Evolutionary conservation across 2,329 filamentous ascomycete genomes (phyloP).

Genomic region (Aspergillus chevalieri): DNA sequence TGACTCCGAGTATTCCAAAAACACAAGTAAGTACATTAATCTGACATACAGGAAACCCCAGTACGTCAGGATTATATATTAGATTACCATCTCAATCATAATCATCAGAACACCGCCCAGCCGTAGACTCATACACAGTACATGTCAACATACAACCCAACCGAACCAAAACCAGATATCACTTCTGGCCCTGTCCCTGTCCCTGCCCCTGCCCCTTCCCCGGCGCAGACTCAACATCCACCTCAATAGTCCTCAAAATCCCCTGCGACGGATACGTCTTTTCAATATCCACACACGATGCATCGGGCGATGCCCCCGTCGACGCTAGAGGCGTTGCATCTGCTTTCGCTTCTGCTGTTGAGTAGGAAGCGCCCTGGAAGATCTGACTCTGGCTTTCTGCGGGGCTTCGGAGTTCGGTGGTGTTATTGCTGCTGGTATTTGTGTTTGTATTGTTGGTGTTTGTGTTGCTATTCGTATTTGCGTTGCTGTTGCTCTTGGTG

Average conservation of each 20-base stretch:
- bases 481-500: no score
- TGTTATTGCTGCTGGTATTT: neutral
- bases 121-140: no score
- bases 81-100: no score
- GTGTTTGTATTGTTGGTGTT: no score
- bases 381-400: slow-evolving; percentile 5
- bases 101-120: no score
- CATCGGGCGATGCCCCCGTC: slow-evolving; percentile 1
- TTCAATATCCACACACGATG: neutral
- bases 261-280: slow-evolving; percentile 1
- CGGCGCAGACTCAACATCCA: slow-evolving; percentile 16
- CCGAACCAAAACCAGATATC: neutral
- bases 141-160: no score
- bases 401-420: slow-evolving; percentile 3
- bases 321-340: neutral
- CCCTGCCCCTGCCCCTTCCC: neutral
- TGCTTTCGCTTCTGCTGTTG: slow-evolving; percentile 8
- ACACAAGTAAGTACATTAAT: no score
- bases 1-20: no score
- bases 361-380: slow-evolving; percentile 8
- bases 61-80: no score
- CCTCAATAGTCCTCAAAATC: slow-evolving; percentile 18
- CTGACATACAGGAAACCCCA: no score
- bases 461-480: no score
- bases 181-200: neutral